A percentile compares a stretch with the other conserved stretches of the same genome.
Conservation (phyloP, 1,284 basidiomycete genomes). For the Pseudozyma hubeiensis region DNA sequence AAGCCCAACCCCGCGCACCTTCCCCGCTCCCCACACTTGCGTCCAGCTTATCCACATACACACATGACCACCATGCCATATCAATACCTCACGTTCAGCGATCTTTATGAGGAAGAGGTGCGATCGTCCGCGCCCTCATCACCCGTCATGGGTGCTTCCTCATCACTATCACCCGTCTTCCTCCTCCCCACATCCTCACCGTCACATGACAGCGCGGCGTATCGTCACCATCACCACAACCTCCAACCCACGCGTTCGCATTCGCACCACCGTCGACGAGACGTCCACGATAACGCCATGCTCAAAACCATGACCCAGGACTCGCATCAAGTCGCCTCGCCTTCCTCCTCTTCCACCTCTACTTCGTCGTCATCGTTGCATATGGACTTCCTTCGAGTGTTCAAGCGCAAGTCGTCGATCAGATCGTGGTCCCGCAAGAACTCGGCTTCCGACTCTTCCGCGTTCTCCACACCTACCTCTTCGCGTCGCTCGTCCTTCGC, state of each 20-base stretch:
- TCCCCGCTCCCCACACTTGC: not conserved
- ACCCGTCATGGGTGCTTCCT: constrained; percentile 29
- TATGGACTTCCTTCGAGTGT: constrained; percentile 27
- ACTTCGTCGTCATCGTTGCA: constrained; percentile 5
- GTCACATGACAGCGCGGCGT: constrained; percentile 6
- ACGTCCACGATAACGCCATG: constrained; percentile 14
- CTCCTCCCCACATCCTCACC: constrained; percentile 20
- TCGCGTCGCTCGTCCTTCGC: constrained; percentile 42
- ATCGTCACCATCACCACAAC: constrained; percentile 7
- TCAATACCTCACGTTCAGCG: constrained; percentile 51
- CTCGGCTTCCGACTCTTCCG: constrained; percentile 22
- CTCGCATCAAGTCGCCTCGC: constrained; percentile 18
- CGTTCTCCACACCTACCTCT: constrained; percentile 30
- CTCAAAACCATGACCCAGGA: constrained; percentile 33
- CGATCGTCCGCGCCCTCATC: constrained; percentile 42
- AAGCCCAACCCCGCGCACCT: not conserved
- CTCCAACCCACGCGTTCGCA: not conserved
- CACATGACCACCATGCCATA: constrained; percentile 29
- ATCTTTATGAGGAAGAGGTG: constrained; percentile 47
- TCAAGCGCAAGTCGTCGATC: constrained; percentile 20
- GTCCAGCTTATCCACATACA: not conserved
- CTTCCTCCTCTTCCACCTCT: constrained; percentile 10
- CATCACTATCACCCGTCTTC: constrained; percentile 35
- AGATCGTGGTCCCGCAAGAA: constrained; percentile 8
- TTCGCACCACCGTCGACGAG: constrained; percentile 6